phyloP scores from a whole-genome alignment of 768 basidiomycete species.

The Paxillus involutus region DNA sequence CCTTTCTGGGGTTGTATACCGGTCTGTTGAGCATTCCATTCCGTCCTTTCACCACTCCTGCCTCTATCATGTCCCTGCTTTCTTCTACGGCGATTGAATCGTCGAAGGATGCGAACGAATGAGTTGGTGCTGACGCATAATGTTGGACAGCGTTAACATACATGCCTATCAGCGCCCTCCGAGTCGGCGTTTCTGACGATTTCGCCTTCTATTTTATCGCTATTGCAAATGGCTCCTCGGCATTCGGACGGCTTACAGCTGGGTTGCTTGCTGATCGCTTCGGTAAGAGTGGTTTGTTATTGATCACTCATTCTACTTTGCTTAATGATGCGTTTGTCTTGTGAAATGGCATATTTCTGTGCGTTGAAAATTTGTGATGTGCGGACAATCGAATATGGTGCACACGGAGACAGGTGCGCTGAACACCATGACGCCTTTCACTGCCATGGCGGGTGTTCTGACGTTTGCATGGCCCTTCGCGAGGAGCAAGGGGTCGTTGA shows the following conservation, averaged over 20 bases:
- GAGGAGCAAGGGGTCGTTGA: conserved; percentile 39
- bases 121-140: neutral
- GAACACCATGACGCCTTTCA: conserved; percentile 70
- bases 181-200: conserved; percentile 45
- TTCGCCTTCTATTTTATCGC: conserved; percentile 67
- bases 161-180: conserved; percentile 55
- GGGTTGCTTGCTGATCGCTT: conserved; percentile 55
- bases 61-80: neutral
- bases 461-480: conserved; percentile 76
- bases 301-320: neutral
- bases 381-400: neutral
- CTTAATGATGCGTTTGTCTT: neutral
- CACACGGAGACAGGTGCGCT: conserved; percentile 49
- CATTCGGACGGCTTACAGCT: conserved; percentile 56
- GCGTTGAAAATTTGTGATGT: too few species aligned
- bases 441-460: conserved; percentile 50
- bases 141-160: conserved; percentile 58
- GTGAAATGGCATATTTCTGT: too few species aligned
- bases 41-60: neutral
- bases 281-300: conserved; percentile 33
- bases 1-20: conserved; percentile 72
- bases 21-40: conserved; percentile 31
- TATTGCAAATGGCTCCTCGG: conserved; percentile 65
- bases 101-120: too few species aligned
- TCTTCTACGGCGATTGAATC: neutral